These are phyloP conservation scores for Trichoderma hamatum DNA, from an alignment of 2,329 filamentous ascomycete genomes.

Conservation along the genomic window DNA sequence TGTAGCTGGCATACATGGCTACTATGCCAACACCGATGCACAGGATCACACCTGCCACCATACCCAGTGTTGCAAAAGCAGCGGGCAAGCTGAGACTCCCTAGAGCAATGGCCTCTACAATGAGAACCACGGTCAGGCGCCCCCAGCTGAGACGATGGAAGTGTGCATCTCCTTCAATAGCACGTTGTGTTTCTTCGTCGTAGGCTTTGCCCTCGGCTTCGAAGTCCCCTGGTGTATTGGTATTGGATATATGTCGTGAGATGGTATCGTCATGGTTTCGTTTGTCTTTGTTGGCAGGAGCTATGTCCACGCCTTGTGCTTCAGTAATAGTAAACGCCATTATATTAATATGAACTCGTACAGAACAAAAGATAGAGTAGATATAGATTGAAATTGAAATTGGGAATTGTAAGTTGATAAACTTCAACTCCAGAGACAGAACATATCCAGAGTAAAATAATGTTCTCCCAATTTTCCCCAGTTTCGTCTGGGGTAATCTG, in stretches of 20 bases:
- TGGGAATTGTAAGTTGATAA: background rate
- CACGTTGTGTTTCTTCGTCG: slow-evolving; percentile 1
- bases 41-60: slow-evolving; percentile 53
- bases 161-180: slow-evolving; percentile 45
- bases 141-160: slow-evolving; percentile 61
- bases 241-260: slow-evolving; percentile 1
- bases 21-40: slow-evolving; percentile 49
- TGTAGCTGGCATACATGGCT: slow-evolving; percentile 52
- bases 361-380: no score
- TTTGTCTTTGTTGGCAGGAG: background rate
- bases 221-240: background rate
- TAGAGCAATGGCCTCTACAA: slow-evolving; percentile 60
- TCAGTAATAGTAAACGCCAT: slow-evolving; percentile 5
- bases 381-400: background rate
- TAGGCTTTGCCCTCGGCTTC: slow-evolving; percentile 10
- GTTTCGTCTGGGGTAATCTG: slow-evolving; percentile 4
- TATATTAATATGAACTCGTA: no score
- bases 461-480: background rate
- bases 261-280: background rate
- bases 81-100: slow-evolving; percentile 55
- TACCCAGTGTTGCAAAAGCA: slow-evolving; percentile 58
- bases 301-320: background rate
- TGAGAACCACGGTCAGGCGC: slow-evolving; percentile 57
- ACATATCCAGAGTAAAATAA: background rate
- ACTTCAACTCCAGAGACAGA: background rate